Percentiles rank a stretch among this genome's conserved stretches.
These are phyloP conservation scores for Tulasnella sp. DNA, from an alignment of 768 basidiomycete species.

Conservation along the genomic window DNA sequence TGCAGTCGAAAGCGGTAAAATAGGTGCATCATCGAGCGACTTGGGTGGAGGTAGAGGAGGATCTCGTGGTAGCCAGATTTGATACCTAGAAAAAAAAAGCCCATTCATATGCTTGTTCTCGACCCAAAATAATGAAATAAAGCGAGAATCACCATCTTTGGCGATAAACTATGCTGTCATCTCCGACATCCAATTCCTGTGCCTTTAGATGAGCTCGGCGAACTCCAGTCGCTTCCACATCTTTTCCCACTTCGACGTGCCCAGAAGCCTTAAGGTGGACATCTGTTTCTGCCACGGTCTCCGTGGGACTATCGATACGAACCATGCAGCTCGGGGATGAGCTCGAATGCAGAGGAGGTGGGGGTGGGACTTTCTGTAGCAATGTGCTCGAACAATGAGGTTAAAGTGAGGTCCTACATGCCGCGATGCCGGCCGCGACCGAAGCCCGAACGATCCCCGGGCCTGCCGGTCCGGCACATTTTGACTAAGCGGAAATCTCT, in stretches of 20 bases:
- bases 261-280: not conserved
- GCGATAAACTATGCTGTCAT: not conserved
- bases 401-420: not conserved
- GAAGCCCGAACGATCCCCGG: not conserved
- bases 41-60: constrained; percentile 48
- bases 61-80: constrained; percentile 48
- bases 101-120: not conserved
- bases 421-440: not conserved
- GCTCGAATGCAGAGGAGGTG: not conserved
- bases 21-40: constrained; percentile 50
- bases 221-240: not conserved
- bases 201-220: not conserved
- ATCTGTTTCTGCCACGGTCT: not conserved
- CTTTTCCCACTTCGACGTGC: not conserved
- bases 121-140: not conserved
- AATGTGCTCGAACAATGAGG: not conserved
- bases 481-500: not conserved
- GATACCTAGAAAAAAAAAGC: constrained; percentile 23
- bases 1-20: constrained; percentile 52
- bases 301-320: not conserved
- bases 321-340: not conserved
- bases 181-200: not conserved
- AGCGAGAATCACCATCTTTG: not conserved
- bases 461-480: not conserved
- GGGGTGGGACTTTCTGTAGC: not conserved